Percentiles rank a stretch among this genome's conserved stretches.
Conservation (phyloP, 495 filamentous ascomycete genomes). For the Evansstolkia leycettana region DNA sequence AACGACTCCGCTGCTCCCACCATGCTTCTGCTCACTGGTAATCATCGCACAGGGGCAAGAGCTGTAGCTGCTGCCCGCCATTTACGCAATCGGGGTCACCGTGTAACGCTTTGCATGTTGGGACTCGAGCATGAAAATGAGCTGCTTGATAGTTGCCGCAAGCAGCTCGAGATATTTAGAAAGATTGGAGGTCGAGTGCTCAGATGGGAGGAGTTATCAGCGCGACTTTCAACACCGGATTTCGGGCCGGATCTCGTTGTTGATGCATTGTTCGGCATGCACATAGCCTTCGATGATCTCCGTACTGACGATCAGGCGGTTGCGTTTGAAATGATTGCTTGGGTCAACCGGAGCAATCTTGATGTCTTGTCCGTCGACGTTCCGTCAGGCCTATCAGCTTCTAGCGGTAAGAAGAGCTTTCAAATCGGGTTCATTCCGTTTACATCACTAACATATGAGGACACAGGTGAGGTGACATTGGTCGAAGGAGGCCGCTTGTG, state of each 20-base stretch:
- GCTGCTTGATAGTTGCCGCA: conserved; percentile 58
- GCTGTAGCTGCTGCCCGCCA: conserved; percentile 80
- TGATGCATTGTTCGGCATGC: conserved; percentile 77
- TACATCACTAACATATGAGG: no score
- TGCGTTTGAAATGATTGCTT: conserved; percentile 72
- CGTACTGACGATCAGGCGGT: conserved; percentile 69
- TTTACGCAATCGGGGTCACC: conserved; percentile 64
- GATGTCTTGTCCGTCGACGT: conserved; percentile 73
- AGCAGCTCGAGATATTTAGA: conserved; percentile 64
- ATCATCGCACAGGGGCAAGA: conserved; percentile 72
- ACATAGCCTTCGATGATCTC: conserved; percentile 72
- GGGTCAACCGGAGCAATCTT: conserved; percentile 73
- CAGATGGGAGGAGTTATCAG: conserved; percentile 38
- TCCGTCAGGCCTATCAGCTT: conserved; percentile 74
- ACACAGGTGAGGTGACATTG: conserved; percentile 35
- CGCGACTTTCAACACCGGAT: conserved; percentile 43
- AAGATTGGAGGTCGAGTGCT: conserved; percentile 63
- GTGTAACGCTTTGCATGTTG: conserved; percentile 71
- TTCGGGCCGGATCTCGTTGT: conserved; percentile 67
- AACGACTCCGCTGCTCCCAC: conserved; percentile 42
- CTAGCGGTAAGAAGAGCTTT: conserved; percentile 45
- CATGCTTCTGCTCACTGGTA: conserved; percentile 75
- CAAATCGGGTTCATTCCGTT: background rate
- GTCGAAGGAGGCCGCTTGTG: conserved; percentile 62
- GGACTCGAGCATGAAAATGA: conserved; percentile 64